A percentile compares a stretch with the other conserved stretches of the same genome.
phyloP scores from a whole-genome alignment of 2,329 filamentous ascomycete species.

The Trichoderma pleuroti region DNA sequence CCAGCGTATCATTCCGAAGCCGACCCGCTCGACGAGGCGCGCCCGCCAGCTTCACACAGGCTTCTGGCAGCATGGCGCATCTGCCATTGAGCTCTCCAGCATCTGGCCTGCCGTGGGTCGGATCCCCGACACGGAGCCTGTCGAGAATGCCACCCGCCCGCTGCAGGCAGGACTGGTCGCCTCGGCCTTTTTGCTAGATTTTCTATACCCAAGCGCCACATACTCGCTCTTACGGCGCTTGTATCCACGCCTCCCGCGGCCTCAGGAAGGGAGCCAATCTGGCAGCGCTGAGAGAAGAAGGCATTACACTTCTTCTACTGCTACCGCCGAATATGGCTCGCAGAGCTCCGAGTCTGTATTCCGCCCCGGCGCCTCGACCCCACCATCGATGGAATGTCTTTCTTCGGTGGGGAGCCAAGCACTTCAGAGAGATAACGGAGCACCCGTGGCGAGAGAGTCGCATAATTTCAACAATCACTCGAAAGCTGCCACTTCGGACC shows the following conservation, averaged over 20 bases:
- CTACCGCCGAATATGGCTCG: slow-evolving; percentile 14
- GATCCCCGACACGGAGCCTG: slow-evolving; percentile 14
- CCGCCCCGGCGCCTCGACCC: neutral
- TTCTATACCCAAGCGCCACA: slow-evolving; percentile 50
- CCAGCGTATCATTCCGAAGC: slow-evolving; percentile 47
- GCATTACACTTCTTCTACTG: slow-evolving; percentile 28
- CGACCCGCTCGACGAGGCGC: slow-evolving; percentile 36
- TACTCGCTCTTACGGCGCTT: slow-evolving; percentile 41
- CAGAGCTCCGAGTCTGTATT: neutral
- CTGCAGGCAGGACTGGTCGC: slow-evolving; percentile 36
- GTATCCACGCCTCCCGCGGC: slow-evolving; percentile 29
- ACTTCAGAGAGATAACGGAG: neutral
- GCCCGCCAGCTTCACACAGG: slow-evolving; percentile 45
- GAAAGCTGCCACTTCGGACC: neutral
- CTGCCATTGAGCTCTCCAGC: slow-evolving; percentile 45
- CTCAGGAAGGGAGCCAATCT: slow-evolving; percentile 23
- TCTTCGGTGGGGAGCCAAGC: neutral
- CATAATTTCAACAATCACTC: neutral
- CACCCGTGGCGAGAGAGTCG: neutral
- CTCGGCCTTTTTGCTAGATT: slow-evolving; percentile 53
- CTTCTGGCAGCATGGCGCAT: slow-evolving; percentile 55
- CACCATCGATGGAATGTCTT: neutral
- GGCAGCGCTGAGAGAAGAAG: slow-evolving; percentile 24
- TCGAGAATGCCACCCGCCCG: slow-evolving; percentile 25
- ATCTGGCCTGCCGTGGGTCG: slow-evolving; percentile 36